phyloP scores from a whole-genome alignment of 2,329 filamentous ascomycete species.

The Exophiala alcalophila region DNA sequence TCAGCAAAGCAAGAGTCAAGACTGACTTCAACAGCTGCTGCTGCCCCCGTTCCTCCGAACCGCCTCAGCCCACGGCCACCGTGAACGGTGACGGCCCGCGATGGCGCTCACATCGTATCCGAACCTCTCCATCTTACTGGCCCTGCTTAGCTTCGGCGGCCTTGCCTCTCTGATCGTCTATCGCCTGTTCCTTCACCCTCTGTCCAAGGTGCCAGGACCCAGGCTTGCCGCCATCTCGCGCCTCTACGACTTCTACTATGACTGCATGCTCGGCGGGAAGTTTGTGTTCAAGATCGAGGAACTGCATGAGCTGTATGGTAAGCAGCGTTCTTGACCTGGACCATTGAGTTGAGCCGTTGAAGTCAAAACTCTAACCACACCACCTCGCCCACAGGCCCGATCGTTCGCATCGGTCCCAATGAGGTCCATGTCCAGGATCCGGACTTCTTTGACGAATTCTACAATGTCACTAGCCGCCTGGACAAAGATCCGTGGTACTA shows the following conservation, averaged over 20 bases:
- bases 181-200: conserved; percentile 27
- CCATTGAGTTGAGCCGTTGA: too few relatives aligned
- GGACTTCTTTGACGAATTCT: conserved; percentile 29
- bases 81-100: too few relatives aligned
- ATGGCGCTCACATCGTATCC: conserved; percentile 15
- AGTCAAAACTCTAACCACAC: background rate
- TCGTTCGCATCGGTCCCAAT: conserved; percentile 27
- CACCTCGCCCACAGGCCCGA: conserved; percentile 41
- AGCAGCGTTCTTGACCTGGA: too few relatives aligned
- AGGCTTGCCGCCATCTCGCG: conserved; percentile 25
- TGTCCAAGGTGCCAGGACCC: conserved; percentile 26
- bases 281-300: conserved; percentile 39
- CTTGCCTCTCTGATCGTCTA: conserved; percentile 29
- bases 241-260: conserved; percentile 40
- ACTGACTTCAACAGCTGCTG: too few relatives aligned
- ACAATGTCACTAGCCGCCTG: conserved; percentile 24
- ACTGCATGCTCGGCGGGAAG: conserved; percentile 34
- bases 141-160: conserved; percentile 13
- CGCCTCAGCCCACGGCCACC: too few relatives aligned
- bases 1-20: too few relatives aligned
- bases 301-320: conserved; percentile 38
- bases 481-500: conserved; percentile 29
- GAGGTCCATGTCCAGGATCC: conserved; percentile 29
- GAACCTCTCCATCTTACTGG: conserved; percentile 9
- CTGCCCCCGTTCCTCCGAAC: too few relatives aligned